Evolutionary conservation across 2,329 filamentous ascomycete genomes (phyloP).

Genomic region (Colletotrichum costaricense): DNA sequence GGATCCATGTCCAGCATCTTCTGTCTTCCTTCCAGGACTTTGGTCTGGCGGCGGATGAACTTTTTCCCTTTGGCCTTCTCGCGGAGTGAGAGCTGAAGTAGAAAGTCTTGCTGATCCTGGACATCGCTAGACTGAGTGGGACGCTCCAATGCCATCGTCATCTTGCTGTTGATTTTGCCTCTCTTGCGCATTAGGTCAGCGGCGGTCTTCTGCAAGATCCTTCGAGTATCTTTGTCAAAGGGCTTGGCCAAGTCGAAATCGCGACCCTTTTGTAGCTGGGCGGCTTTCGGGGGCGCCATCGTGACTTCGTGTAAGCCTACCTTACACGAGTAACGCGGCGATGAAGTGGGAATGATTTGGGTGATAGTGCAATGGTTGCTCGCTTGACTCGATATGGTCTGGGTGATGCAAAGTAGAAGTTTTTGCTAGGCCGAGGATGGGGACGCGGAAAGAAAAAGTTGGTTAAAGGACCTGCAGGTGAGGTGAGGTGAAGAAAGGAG

Average conservation of each 20-base stretch:
- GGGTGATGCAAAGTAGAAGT: not conserved
- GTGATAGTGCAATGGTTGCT: not conserved
- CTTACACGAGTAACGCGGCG: not conserved
- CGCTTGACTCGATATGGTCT: not conserved
- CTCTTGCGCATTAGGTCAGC: not conserved
- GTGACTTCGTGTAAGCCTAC: not conserved
- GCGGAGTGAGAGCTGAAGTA: not conserved
- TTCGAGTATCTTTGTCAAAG: not conserved
- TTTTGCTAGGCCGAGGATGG: not conserved
- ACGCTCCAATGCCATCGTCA: not conserved
- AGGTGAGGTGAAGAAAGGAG: not conserved
- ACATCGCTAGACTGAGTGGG: not conserved
- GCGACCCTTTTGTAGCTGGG: not conserved
- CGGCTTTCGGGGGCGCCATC: slow-evolving; percentile 6
- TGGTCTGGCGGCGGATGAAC: slow-evolving; percentile 12
- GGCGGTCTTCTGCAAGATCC: not conserved
- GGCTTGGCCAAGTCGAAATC: not conserved
- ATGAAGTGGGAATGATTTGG: not conserved
- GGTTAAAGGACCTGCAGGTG: not conserved
- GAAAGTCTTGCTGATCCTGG: slow-evolving; percentile 9
- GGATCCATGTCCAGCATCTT: slow-evolving; percentile 14
- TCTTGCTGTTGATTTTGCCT: not conserved
- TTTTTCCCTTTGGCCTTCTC: slow-evolving; percentile 5
- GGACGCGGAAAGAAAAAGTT: not conserved
- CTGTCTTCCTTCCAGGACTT: not conserved